Evolutionary conservation across 306 rosid species (phyloP).

Genomic region (Prosopis cineraria): DNA sequence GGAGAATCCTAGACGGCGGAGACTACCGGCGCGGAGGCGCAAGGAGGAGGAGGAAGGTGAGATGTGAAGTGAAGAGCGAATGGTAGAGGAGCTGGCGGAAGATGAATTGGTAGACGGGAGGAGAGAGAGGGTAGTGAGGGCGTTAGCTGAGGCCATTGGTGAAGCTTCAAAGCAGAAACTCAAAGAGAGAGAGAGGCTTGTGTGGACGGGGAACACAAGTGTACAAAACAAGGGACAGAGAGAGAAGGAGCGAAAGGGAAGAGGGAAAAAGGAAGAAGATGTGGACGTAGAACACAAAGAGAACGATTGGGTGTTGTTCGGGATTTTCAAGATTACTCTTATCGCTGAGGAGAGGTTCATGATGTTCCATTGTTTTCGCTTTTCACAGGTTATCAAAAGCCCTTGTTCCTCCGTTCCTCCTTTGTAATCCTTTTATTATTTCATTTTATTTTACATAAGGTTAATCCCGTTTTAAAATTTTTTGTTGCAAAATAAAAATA

Average conservation of each 20-base stretch:
- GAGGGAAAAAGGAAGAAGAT: slow-evolving; percentile 36
- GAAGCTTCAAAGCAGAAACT: slow-evolving; percentile 1
- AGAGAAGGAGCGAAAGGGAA: slow-evolving; percentile 27
- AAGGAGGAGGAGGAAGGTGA: slow-evolving; percentile 46
- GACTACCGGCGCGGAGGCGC: slow-evolving; percentile 57
- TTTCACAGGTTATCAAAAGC: slow-evolving; percentile 16
- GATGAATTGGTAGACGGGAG: slow-evolving; percentile 54
- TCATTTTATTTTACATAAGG: too few relatives aligned
- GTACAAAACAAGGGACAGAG: neutral
- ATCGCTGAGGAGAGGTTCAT: slow-evolving; percentile 85
- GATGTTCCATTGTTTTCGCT: slow-evolving; percentile 50
- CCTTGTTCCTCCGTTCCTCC: neutral
- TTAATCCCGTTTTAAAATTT: too few relatives aligned
- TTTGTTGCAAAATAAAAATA: too few relatives aligned
- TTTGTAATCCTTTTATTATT: too few relatives aligned
- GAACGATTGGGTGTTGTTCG: slow-evolving; percentile 56
- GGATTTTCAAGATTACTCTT: slow-evolving; percentile 61
- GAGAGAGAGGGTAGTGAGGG: slow-evolving; percentile 70
- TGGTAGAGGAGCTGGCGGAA: slow-evolving; percentile 37
- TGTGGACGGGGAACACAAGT: slow-evolving; percentile 27
- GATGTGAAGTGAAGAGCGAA: slow-evolving; percentile 54
- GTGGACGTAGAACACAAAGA: slow-evolving; percentile 58
- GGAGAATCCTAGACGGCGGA: slow-evolving; percentile 69
- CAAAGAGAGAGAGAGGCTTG: neutral
- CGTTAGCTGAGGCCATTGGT: slow-evolving; percentile 77